Evolutionary conservation across 73 alveolate species (phyloP).

Genomic region (Uronychia binucleata): DNA sequence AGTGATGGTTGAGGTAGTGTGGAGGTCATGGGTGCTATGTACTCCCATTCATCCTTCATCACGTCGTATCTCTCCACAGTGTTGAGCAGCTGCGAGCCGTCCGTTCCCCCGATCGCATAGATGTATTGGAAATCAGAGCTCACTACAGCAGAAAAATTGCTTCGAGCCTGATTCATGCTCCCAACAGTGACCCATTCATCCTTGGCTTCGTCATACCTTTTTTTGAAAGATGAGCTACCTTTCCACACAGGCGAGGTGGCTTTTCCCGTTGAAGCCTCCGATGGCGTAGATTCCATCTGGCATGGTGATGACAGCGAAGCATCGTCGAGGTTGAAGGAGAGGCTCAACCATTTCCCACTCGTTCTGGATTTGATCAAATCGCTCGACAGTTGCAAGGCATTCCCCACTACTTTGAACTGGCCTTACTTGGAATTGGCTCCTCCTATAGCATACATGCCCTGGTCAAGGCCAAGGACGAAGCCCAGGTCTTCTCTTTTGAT

Average conservation of each 20-base stretch:
- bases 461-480: constrained; percentile 85
- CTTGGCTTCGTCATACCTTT: constrained; percentile 61
- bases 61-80: constrained; percentile 86
- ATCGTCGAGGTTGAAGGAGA: constrained; percentile 85
- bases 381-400: constrained; percentile 84
- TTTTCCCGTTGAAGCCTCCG: constrained; percentile 94
- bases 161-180: constrained; percentile 76
- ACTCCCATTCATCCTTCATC: constrained; percentile 84
- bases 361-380: constrained; percentile 66
- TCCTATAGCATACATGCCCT: constrained; percentile 86
- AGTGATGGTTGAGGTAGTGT: too few species aligned
- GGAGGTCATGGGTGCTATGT: constrained; percentile 67
- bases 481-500: constrained; percentile 89
- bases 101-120: constrained; percentile 92
- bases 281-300: constrained; percentile 96
- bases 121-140: constrained; percentile 77
- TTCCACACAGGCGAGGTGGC: constrained; percentile 79
- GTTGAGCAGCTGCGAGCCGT: constrained; percentile 73
- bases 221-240: constrained; percentile 3
- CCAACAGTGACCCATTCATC: constrained; percentile 74
- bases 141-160: constrained; percentile 85
- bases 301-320: constrained; percentile 85
- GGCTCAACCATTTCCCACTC: constrained; percentile 86
- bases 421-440: constrained; percentile 82
- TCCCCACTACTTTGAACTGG: constrained; percentile 16